Percentiles rank a stretch among this genome's conserved stretches.
Conservation (phyloP, 2,329 filamentous ascomycete genomes). For the Apiospora phragmitis region DNA sequence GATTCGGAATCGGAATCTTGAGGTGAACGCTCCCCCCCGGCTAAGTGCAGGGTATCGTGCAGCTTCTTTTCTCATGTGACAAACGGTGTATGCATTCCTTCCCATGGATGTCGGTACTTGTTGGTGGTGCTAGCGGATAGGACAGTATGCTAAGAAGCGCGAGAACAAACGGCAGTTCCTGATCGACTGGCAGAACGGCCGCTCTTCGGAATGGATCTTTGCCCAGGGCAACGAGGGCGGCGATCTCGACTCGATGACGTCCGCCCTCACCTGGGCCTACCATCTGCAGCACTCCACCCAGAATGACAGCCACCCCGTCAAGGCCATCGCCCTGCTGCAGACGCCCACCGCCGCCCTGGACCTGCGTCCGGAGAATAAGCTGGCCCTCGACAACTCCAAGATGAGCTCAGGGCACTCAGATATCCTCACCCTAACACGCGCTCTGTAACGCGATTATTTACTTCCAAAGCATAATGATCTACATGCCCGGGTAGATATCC, state of each 20-base stretch:
- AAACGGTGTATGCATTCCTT: not conserved
- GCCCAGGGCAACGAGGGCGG: constrained; percentile 48
- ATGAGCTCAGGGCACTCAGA: constrained; percentile 48
- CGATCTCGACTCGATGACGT: constrained; percentile 44
- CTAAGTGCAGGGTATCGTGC: not conserved
- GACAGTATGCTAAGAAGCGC: too few species aligned
- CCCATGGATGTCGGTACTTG: not conserved
- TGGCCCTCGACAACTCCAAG: constrained; percentile 43
- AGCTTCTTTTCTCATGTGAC: not conserved
- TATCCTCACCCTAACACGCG: constrained; percentile 44
- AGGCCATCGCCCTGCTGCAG: constrained; percentile 47
- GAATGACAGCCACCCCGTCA: constrained; percentile 42
- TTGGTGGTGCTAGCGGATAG: too few species aligned
- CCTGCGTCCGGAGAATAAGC: constrained; percentile 47
- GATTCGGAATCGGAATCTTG: too few species aligned
- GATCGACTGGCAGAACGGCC: constrained; percentile 46
- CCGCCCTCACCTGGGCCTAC: constrained; percentile 48
- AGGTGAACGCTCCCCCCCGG: too few species aligned
- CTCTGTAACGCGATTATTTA: too few species aligned
- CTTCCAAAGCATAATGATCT: too few species aligned
- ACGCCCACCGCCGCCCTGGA: constrained; percentile 46
- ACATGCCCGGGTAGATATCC: too few species aligned
- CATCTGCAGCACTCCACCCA: constrained; percentile 44
- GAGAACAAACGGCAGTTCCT: constrained; percentile 45
- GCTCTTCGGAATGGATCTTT: constrained; percentile 42